Evolutionary conservation across 768 basidiomycete species (phyloP).

Genomic region (Peribolospora kevripleyi): DNA sequence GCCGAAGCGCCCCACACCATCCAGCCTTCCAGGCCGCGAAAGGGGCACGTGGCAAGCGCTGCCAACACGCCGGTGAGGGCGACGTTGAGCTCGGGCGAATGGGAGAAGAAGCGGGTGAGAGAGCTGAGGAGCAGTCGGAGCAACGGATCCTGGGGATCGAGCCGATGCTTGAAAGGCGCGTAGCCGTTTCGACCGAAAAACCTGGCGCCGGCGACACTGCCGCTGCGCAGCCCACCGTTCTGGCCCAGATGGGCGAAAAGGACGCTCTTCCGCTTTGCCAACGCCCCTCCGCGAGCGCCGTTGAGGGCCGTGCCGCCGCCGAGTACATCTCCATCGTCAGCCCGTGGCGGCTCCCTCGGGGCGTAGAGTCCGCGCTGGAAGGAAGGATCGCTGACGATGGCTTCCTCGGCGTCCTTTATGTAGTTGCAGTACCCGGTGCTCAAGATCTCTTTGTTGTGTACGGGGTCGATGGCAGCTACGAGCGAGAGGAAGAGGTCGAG

Average conservation of each 20-base stretch:
- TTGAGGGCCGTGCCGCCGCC: too few relatives aligned
- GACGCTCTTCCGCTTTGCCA: too few relatives aligned
- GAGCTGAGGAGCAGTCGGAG: slow-evolving; percentile 44
- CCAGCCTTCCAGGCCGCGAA: slow-evolving; percentile 72
- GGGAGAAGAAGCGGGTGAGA: slow-evolving; percentile 55
- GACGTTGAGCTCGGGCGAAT: slow-evolving; percentile 66
- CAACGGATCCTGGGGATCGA: slow-evolving; percentile 54
- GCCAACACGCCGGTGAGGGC: slow-evolving; percentile 62
- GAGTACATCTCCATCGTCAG: too few relatives aligned
- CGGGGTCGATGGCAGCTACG: slow-evolving; percentile 13
- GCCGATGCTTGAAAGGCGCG: slow-evolving; percentile 33
- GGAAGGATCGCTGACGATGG: slow-evolving; percentile 4
- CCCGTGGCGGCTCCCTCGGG: too few relatives aligned
- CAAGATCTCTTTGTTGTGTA: slow-evolving; percentile 5
- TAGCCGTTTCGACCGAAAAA: not conserved
- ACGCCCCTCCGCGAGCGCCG: too few relatives aligned
- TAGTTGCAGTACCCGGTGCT: slow-evolving; percentile 15
- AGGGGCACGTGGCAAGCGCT: slow-evolving; percentile 56
- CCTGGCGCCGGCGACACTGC: too few relatives aligned
- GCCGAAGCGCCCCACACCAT: slow-evolving; percentile 31
- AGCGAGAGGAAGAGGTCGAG: slow-evolving; percentile 17
- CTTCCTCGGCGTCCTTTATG: slow-evolving; percentile 15
- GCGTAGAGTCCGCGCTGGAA: slow-evolving; percentile 8
- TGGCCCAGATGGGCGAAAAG: too few relatives aligned
- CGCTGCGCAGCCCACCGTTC: too few relatives aligned